phyloP scores from a whole-genome alignment of 2,329 filamentous ascomycete species.

The Tolypocladium endophyticum region DNA sequence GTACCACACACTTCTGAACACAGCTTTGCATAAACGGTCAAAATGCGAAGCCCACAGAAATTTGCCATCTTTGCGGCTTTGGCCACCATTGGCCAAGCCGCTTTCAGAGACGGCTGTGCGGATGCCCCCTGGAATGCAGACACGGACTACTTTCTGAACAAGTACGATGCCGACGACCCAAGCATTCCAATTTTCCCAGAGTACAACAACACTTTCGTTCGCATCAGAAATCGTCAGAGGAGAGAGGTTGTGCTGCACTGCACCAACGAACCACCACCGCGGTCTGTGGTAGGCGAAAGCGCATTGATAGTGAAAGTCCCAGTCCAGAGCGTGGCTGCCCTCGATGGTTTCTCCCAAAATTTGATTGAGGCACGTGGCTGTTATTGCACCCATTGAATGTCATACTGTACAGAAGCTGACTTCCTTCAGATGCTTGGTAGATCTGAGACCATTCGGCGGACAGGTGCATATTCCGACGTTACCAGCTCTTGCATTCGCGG shows the following conservation, averaged over 20 bases:
- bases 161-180: background rate
- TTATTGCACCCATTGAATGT: background rate
- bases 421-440: slow-evolving; percentile 1
- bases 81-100: slow-evolving; percentile 1
- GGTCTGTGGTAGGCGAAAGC: slow-evolving; percentile 1
- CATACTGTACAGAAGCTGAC: background rate
- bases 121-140: slow-evolving; percentile 3
- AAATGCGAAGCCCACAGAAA: background rate
- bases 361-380: slow-evolving; percentile 1
- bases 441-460: slow-evolving; percentile 1
- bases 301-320: slow-evolving; percentile 3
- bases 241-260: slow-evolving; percentile 4
- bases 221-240: slow-evolving; percentile 2
- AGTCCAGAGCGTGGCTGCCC: slow-evolving; percentile 2
- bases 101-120: slow-evolving; percentile 1
- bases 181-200: slow-evolving; percentile 1
- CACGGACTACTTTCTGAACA: slow-evolving; percentile 2
- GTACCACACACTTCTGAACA: background rate
- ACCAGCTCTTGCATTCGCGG: slow-evolving; percentile 4
- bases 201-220: slow-evolving; percentile 5
- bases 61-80: background rate
- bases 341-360: slow-evolving; percentile 3
- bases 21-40: background rate
- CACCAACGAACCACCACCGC: slow-evolving; percentile 2
- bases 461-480: slow-evolving; percentile 2